Percentiles rank a stretch among this genome's conserved stretches.
phyloP scores from a whole-genome alignment of 768 basidiomycete genomes.

The Austroboletus eburneus region DNA sequence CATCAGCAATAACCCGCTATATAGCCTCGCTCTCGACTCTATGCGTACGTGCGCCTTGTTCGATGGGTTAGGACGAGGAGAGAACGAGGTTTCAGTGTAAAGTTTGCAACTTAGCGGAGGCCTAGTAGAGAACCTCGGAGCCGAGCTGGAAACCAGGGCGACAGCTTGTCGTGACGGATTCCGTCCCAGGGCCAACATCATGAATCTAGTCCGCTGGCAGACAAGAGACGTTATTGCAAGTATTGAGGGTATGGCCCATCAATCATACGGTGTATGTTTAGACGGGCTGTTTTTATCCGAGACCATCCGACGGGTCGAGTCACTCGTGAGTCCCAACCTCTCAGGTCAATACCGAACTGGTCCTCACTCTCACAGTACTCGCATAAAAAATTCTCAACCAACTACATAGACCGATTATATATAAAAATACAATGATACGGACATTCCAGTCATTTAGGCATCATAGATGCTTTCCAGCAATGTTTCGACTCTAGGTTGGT shows the following conservation, averaged over 20 bases:
- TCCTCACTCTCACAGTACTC: too few relatives aligned
- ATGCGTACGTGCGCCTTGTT: background rate
- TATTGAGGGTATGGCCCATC: conserved; percentile 9
- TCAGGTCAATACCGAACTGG: background rate
- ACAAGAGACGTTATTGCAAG: background rate
- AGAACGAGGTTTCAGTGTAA: background rate
- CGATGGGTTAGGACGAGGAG: background rate
- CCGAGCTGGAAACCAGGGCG: conserved; percentile 12
- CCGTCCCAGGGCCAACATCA: conserved; percentile 14
- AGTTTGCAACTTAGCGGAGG: conserved; percentile 1
- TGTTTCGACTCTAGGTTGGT: conserved; percentile 40
- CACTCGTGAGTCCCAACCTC: too few relatives aligned
- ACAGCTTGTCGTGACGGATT: conserved; percentile 4
- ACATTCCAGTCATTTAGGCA: background rate
- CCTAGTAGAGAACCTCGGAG: background rate
- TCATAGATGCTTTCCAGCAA: conserved; percentile 47
- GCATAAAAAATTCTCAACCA: too few relatives aligned
- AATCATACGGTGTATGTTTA: conserved; percentile 4
- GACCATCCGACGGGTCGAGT: conserved; percentile 1
- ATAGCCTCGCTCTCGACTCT: background rate
- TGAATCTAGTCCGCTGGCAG: conserved; percentile 3
- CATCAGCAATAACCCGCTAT: conserved; percentile 1
- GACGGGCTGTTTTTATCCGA: background rate
- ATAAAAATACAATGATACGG: background rate
- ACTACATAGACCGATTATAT: too few relatives aligned